These are phyloP conservation scores for Penstemon newberryi DNA, from an alignment of 257 asterid genomes.

Conservation along the genomic window DNA sequence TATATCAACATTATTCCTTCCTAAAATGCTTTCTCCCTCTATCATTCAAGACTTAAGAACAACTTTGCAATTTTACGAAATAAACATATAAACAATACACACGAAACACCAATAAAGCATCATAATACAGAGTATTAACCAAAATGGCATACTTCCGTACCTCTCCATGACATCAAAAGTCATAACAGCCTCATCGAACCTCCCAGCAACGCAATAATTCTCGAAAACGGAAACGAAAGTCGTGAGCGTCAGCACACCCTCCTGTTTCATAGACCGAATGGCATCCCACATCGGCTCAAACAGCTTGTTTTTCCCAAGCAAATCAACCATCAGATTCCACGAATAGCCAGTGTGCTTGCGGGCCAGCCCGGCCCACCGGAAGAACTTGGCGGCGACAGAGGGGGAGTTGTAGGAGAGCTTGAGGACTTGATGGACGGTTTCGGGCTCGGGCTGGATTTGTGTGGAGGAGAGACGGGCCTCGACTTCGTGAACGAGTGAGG, in stretches of 20 bases:
- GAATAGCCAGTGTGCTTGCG: constrained; percentile 48
- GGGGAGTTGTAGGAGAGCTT: constrained; percentile 55
- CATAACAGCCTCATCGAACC: constrained; percentile 64
- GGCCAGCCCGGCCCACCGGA: constrained; percentile 60
- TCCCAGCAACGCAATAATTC: constrained; percentile 56
- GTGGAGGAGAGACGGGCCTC: constrained; percentile 50
- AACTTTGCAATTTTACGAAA: too few species aligned
- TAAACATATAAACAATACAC: too few species aligned
- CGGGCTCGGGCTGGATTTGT: constrained; percentile 50
- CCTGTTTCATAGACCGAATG: constrained; percentile 65
- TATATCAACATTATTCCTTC: neutral
- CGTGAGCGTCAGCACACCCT: constrained; percentile 54
- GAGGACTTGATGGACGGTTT: constrained; percentile 53
- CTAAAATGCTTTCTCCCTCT: neutral
- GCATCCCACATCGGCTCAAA: constrained; percentile 88
- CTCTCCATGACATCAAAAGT: constrained; percentile 67
- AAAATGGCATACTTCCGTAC: constrained; percentile 23
- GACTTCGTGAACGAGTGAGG: constrained; percentile 41
- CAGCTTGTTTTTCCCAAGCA: constrained; percentile 64
- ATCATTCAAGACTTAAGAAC: too few species aligned
- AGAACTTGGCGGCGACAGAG: constrained; percentile 56
- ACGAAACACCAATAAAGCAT: too few species aligned
- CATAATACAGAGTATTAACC: too few species aligned
- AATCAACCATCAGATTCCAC: constrained; percentile 75
- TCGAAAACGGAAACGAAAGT: constrained; percentile 70